These are phyloP conservation scores for Danielozyma ontarioensis DNA, from an alignment of 805 yeast genomes.

Conservation along the genomic window DNA sequence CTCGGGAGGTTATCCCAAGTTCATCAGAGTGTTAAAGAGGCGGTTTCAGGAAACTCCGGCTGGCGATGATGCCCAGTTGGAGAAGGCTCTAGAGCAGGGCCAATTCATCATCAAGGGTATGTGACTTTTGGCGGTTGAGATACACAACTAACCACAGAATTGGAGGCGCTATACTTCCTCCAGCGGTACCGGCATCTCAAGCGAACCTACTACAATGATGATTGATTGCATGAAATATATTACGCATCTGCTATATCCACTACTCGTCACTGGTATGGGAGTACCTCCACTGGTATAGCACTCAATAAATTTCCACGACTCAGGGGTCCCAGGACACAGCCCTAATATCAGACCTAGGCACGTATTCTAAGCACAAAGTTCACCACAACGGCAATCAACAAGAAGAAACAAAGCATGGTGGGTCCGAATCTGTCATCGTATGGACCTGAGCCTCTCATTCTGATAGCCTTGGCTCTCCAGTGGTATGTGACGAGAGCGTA, in stretches of 20 bases:
- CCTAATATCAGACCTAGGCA: too few relatives aligned
- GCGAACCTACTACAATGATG: slow-evolving; percentile 16
- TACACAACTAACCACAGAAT: slow-evolving; percentile 11
- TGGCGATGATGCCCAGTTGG: slow-evolving; percentile 11
- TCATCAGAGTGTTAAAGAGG: slow-evolving; percentile 14
- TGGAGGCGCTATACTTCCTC: slow-evolving; percentile 29
- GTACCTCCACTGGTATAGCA: too few relatives aligned
- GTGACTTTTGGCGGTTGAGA: slow-evolving; percentile 5
- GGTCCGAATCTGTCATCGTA: slow-evolving; percentile 99
- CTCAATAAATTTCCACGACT: too few relatives aligned
- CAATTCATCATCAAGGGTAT: slow-evolving; percentile 20
- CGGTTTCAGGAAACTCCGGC: slow-evolving; percentile 13
- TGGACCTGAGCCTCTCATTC: slow-evolving; percentile 98
- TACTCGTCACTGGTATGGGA: too few relatives aligned
- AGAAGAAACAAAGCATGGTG: slow-evolving; percentile 90
- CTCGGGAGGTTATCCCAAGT: slow-evolving; percentile 24
- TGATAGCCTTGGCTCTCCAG: slow-evolving; percentile 99
- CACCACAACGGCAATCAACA: slow-evolving; percentile 87
- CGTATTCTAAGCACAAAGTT: slow-evolving; percentile 83
- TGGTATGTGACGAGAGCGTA: slow-evolving; percentile 95
- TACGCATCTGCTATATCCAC: too few relatives aligned
- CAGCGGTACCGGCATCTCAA: slow-evolving; percentile 26
- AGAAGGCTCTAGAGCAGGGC: slow-evolving; percentile 23
- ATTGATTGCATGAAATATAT: too few relatives aligned
- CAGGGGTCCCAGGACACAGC: too few relatives aligned